Evolutionary conservation across 768 basidiomycete species (phyloP), one percentile per base, ranked within the genome.

Genomic region (Phlebiopsis gigantea): DNA sequence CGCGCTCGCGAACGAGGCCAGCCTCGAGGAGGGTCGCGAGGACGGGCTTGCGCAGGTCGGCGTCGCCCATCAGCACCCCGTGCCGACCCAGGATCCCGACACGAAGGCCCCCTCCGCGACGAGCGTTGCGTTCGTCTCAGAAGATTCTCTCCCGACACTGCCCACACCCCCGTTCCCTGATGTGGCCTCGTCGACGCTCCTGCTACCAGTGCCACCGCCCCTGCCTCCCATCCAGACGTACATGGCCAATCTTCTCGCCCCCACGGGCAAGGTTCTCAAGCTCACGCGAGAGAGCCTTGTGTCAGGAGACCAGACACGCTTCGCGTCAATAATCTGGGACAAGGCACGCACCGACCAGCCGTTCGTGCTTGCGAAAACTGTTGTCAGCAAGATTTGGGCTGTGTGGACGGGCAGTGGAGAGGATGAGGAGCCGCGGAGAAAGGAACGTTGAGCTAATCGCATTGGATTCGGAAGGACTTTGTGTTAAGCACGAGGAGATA

Each of bases 261-360:
- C 88, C 1, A 77, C 86, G 0, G 62, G 71, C 52, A 78, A 74
- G 51, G 77, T 78, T 17, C 65, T 89, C 9, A 68, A 67, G 12
- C 77, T 85, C 22, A 69, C 83, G 22, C 77, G 69, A 29, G 77
- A 80, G 39, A 87, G 78, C 56, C 58, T 87, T 15, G 65, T 72
- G 15, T 80, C 79, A 0, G 87, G 88, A 10, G 79, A 80, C 57
- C 82, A 85, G 58, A 73, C 65, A 48, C 71, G 81, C 61, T 81
- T 90, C 64, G 83, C 78, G 2, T 63, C 63, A 28, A 80, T 81
- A 3, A 69, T 84, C 15, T 82, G 81, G 79, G 81, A 85, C 65
- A 88, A 85, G 65, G 80, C 85, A 17, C 75, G 73, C 70, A 79
- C 82, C 0, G 74, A 75, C 12, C 84, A 88, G 53, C 88, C 88